A percentile compares a stretch with the other conserved stretches of the same genome.
phyloP scores from a whole-genome alignment of 1,284 basidiomycete genomes.

The Ganoderma multipileum region DNA sequence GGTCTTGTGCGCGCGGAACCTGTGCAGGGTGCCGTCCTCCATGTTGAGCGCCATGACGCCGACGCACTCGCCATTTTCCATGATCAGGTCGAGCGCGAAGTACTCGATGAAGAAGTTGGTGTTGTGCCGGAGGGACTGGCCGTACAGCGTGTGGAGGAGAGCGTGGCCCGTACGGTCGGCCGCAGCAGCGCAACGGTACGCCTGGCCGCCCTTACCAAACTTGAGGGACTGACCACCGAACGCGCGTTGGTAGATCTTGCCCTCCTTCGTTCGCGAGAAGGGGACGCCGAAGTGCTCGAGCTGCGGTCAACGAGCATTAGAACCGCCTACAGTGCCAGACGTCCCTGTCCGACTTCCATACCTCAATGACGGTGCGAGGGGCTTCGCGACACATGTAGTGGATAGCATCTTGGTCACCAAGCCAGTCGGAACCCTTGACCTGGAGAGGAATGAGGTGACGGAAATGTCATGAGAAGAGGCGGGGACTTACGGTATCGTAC shows the following conservation, averaged over 20 bases:
- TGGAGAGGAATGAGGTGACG: conserved; percentile 38
- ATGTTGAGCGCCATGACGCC: conserved; percentile 99
- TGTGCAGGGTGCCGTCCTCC: conserved; percentile 99
- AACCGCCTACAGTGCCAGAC: not conserved
- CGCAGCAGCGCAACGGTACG: conserved; percentile 98
- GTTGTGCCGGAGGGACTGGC: conserved; percentile 98
- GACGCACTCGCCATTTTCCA: conserved; percentile 99
- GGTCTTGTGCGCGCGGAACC: conserved; percentile 98
- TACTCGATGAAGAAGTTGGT: conserved; percentile 99
- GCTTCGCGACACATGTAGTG: conserved; percentile 99
- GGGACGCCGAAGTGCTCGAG: conserved; percentile 99
- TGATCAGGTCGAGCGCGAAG: conserved; percentile 97
- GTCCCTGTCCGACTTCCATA: conserved; percentile 41
- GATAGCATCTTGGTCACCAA: conserved; percentile 99
- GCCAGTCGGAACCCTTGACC: conserved; percentile 99
- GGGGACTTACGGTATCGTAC: conserved; percentile 88
- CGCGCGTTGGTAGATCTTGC: conserved; percentile 99
- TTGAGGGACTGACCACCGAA: conserved; percentile 99
- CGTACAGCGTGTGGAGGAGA: conserved; percentile 97
- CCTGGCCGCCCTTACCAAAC: conserved; percentile 98
- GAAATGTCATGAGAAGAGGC: conserved; percentile 1
- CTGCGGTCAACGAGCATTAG: conserved; percentile 48
- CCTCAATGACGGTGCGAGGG: conserved; percentile 92
- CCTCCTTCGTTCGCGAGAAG: conserved; percentile 98
- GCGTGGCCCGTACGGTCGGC: conserved; percentile 99